phyloP scores from a whole-genome alignment of 1,139 yeast genomes.

The Groenewaldozyma auringiensis region DNA sequence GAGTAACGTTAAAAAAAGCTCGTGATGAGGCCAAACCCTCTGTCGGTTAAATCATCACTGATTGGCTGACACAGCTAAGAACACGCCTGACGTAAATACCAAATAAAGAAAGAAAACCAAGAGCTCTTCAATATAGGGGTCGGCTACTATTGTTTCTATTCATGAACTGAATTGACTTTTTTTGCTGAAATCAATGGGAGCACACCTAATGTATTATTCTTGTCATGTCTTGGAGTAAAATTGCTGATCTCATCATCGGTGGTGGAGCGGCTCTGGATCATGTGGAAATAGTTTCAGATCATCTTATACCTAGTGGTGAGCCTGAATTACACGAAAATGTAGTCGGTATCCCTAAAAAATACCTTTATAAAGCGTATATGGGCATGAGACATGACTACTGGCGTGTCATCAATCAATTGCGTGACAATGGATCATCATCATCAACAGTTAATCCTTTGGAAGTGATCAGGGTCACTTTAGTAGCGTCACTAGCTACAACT shows the following conservation, averaged over 20 bases:
- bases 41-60: too few relatives aligned
- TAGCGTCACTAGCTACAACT: slow-evolving; percentile 27
- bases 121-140: too few relatives aligned
- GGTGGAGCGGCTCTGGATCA: slow-evolving; percentile 5
- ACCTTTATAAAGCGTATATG: slow-evolving; percentile 16
- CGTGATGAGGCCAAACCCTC: too few relatives aligned
- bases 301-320: slow-evolving; percentile 5
- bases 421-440: not conserved
- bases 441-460: not conserved
- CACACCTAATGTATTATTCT: too few relatives aligned
- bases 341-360: slow-evolving; percentile 25
- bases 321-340: slow-evolving; percentile 20
- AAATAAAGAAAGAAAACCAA: too few relatives aligned
- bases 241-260: not conserved
- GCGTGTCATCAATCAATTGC: not conserved
- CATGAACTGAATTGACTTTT: too few relatives aligned
- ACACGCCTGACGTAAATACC: too few relatives aligned
- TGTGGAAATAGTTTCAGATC: slow-evolving; percentile 15
- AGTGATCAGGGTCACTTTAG: slow-evolving; percentile 15
- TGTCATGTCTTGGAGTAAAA: not conserved
- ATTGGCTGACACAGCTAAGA: too few relatives aligned
- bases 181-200: too few relatives aligned
- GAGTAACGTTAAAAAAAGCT: too few relatives aligned
- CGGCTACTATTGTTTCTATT: too few relatives aligned
- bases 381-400: slow-evolving; percentile 12